Percentiles rank a stretch among this genome's conserved stretches.
These are phyloP conservation scores for Canavalia ensiformis DNA, from an alignment of 306 rosid genomes.

Conservation along the genomic window DNA sequence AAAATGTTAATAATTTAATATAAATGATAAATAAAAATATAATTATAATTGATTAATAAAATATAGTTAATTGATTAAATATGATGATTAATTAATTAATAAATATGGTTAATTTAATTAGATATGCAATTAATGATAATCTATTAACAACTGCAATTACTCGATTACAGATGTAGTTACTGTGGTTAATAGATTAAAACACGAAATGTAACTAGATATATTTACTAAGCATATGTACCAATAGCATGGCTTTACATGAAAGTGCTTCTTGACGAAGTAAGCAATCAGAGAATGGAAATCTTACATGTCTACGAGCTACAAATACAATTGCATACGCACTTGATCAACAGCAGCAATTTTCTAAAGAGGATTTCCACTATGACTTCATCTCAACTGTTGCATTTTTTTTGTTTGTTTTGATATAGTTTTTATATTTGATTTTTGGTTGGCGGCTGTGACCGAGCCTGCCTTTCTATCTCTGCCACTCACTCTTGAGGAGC, in stretches of 20 bases:
- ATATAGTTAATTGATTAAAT: no score
- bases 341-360: background rate
- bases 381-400: background rate
- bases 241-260: background rate
- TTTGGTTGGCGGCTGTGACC: conserved; percentile 23
- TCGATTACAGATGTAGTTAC: no score
- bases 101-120: no score
- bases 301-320: background rate
- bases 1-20: no score
- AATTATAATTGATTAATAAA: no score
- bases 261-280: conserved; percentile 28
- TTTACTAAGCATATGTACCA: no score
- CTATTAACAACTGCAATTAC: no score
- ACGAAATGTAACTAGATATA: no score
- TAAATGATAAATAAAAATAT: no score
- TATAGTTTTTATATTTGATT: background rate
- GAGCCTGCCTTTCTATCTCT: background rate
- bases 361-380: conserved; percentile 13
- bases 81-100: no score
- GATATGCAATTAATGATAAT: no score
- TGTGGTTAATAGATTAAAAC: no score
- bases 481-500: conserved; percentile 3
- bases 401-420: background rate
- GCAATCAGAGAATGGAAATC: background rate
- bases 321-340: conserved; percentile 5